phyloP scores from a whole-genome alignment of 2,329 filamentous ascomycete genomes.

The Rhinocladiella mackenziei region DNA sequence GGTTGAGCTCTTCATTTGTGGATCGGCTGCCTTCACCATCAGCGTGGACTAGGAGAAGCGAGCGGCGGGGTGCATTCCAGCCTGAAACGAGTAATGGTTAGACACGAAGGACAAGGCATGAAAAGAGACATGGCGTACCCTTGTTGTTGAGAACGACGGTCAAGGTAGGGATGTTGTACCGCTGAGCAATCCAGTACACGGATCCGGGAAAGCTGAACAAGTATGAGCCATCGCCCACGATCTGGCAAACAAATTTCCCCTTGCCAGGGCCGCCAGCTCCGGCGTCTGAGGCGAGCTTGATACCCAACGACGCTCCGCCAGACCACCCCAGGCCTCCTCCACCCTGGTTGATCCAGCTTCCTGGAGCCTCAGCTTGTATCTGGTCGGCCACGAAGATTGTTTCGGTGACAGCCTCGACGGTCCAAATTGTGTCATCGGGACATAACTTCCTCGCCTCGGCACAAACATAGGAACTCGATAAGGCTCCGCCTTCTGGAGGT shows the following conservation, averaged over 20 bases:
- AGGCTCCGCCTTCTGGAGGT: conserved; percentile 50
- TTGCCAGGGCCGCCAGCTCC: conserved; percentile 46
- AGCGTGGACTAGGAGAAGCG: conserved; percentile 62
- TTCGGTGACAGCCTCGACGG: conserved; percentile 73
- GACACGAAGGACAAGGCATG: too few species aligned
- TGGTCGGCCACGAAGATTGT: conserved; percentile 66
- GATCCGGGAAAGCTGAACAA: conserved; percentile 62
- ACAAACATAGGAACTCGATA: conserved; percentile 57
- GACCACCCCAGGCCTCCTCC: conserved; percentile 78
- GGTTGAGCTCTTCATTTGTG: conserved; percentile 62
- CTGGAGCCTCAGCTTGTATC: conserved; percentile 62
- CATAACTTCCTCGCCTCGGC: conserved; percentile 54
- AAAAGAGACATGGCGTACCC: too few species aligned
- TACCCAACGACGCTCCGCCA: conserved; percentile 68
- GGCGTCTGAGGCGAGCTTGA: conserved; percentile 65
- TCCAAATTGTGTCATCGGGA: conserved; percentile 66
- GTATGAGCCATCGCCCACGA: conserved; percentile 66
- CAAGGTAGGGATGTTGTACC: conserved; percentile 63
- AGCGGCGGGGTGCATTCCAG: conserved; percentile 63
- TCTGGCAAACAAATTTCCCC: conserved; percentile 59
- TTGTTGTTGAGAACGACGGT: conserved; percentile 68
- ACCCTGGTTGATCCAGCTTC: conserved; percentile 76
- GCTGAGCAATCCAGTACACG: conserved; percentile 65
- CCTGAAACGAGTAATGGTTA: too few species aligned
- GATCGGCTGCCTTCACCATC: conserved; percentile 59